Evolutionary conservation across 2,329 filamentous ascomycete genomes (phyloP).

Genomic region (Alternaria gaisen): DNA sequence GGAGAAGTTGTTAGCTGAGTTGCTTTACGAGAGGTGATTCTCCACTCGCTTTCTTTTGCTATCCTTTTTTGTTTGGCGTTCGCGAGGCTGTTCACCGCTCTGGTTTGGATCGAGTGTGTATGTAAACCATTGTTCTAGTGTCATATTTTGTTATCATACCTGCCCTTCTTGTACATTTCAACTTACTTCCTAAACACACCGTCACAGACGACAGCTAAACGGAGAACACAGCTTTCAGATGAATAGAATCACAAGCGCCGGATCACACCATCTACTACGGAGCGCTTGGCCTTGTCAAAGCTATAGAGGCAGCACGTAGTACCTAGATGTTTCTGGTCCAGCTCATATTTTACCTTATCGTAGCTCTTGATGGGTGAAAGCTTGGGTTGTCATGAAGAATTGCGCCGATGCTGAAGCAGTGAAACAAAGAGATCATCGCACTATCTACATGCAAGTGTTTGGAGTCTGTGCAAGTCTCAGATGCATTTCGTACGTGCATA

Average conservation of each 20-base stretch:
- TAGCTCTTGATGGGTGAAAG: not conserved
- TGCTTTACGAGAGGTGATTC: not conserved
- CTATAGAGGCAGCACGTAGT: too few species aligned
- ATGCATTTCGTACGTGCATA: too few species aligned
- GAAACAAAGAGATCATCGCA: not conserved
- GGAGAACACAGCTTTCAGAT: too few species aligned
- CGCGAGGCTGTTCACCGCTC: not conserved
- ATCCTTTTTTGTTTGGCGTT: not conserved
- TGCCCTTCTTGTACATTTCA: not conserved
- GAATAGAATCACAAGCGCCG: too few species aligned
- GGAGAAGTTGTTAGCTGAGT: conserved; percentile 33
- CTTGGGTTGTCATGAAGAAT: not conserved
- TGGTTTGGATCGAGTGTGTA: not conserved
- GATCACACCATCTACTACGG: too few species aligned
- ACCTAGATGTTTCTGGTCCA: too few species aligned
- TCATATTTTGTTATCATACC: not conserved
- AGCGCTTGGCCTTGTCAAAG: too few species aligned
- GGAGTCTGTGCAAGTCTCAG: too few species aligned
- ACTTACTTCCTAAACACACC: not conserved
- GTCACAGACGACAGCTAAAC: not conserved
- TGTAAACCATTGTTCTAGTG: not conserved
- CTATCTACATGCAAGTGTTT: too few species aligned
- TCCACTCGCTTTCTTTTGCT: not conserved
- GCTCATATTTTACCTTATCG: not conserved
- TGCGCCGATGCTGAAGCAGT: not conserved